Evolutionary conservation across 371 early-diverging fungal species (phyloP).

Genomic region (Smittium mucronatum): DNA sequence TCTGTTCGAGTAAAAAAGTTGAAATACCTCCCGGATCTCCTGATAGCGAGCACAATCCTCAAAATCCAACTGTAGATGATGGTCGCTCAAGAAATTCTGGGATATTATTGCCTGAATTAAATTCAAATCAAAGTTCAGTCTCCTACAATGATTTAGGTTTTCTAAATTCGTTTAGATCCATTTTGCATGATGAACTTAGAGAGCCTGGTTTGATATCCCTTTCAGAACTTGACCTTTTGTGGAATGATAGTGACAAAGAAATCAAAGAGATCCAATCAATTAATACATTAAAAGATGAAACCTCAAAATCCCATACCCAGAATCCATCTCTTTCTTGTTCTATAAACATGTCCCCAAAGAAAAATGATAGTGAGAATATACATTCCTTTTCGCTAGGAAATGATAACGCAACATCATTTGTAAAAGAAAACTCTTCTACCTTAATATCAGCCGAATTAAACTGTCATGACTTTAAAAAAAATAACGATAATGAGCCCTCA

Average conservation of each 20-base stretch:
- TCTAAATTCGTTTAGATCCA: background rate
- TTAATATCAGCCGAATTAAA: background rate
- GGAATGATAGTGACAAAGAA: constrained; percentile 13
- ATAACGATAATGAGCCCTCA: background rate
- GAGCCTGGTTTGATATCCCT: constrained; percentile 34
- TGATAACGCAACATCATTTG: background rate
- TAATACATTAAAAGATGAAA: background rate
- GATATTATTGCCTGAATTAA: too few relatives aligned
- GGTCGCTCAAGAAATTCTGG: too few relatives aligned
- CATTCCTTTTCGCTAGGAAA: background rate
- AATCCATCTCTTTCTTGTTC: background rate
- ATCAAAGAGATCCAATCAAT: background rate
- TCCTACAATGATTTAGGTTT: background rate
- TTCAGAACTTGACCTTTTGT: constrained; percentile 30
- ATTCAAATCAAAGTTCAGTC: background rate
- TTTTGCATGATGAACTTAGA: constrained; percentile 21
- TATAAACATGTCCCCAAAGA: background rate
- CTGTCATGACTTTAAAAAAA: too few relatives aligned
- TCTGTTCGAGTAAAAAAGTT: too few relatives aligned
- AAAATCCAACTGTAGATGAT: too few relatives aligned
- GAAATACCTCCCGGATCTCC: too few relatives aligned
- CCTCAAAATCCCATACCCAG: too few relatives aligned
- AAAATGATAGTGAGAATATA: background rate
- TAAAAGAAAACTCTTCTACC: background rate
- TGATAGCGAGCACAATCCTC: too few relatives aligned